Percentiles rank a stretch among this genome's conserved stretches.
These are phyloP conservation scores for Hamamelis virginiana DNA, from an alignment of 164 flowering plant species.

Conservation along the genomic window DNA sequence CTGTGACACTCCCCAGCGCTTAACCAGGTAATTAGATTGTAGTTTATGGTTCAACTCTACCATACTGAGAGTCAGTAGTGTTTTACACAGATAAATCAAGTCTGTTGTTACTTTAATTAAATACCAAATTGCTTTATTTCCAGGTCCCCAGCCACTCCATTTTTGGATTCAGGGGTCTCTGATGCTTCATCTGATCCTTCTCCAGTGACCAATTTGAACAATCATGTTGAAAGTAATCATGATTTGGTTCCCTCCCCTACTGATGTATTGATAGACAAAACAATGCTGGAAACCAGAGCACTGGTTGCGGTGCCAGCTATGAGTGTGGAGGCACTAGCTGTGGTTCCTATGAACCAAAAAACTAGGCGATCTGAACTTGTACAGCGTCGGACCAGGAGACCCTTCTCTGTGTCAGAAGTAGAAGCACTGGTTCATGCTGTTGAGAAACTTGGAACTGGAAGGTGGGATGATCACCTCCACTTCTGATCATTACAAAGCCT, in stretches of 20 bases:
- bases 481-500: neutral
- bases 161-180: slow-evolving; percentile 30
- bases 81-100: neutral
- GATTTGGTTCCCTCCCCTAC: slow-evolving; percentile 44
- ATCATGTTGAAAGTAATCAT: slow-evolving; percentile 48
- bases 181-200: slow-evolving; percentile 35
- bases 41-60: neutral
- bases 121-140: neutral
- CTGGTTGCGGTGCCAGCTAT: slow-evolving; percentile 57
- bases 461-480: slow-evolving; percentile 37
- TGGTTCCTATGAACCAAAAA: slow-evolving; percentile 56
- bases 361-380: slow-evolving; percentile 57
- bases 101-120: neutral
- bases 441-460: slow-evolving; percentile 97
- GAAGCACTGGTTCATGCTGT: slow-evolving; percentile 97
- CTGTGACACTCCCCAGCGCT: slow-evolving; percentile 29
- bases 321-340: slow-evolving; percentile 54
- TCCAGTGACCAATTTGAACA: slow-evolving; percentile 29
- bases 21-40: slow-evolving; percentile 42
- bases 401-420: slow-evolving; percentile 92
- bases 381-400: slow-evolving; percentile 88
- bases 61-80: neutral
- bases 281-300: slow-evolving; percentile 47
- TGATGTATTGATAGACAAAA: slow-evolving; percentile 40
- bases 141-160: slow-evolving; percentile 47